phyloP scores from a whole-genome alignment of 2,329 filamentous ascomycete genomes.

The Leptographium procerum region DNA sequence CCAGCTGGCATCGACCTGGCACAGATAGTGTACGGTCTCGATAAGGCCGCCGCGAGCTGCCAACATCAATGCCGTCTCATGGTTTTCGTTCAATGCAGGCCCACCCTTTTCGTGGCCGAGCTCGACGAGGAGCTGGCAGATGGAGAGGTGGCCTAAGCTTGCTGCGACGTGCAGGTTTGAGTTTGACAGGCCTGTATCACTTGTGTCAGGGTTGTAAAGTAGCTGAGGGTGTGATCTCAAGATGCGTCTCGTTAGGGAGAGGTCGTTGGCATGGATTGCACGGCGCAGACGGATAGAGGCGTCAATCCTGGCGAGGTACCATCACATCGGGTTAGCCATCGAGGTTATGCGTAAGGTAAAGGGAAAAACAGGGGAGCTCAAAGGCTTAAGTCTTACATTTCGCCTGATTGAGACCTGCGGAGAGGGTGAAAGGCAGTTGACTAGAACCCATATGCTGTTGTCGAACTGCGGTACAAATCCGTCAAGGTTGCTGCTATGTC shows the following conservation, averaged over 20 bases:
- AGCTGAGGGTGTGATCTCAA: conserved; percentile 58
- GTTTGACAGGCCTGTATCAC: conserved; percentile 58
- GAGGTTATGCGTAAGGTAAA: background rate
- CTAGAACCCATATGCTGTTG: no score
- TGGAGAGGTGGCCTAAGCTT: conserved; percentile 55
- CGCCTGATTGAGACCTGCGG: background rate
- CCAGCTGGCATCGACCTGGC: conserved; percentile 48
- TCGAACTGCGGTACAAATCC: no score
- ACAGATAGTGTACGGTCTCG: conserved; percentile 62
- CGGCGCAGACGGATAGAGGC: conserved; percentile 66
- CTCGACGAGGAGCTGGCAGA: conserved; percentile 60
- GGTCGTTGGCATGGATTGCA: conserved; percentile 66
- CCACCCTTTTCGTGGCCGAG: conserved; percentile 60
- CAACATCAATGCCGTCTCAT: conserved; percentile 74
- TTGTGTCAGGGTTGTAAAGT: conserved; percentile 69
- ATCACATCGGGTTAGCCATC: background rate
- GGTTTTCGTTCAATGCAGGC: conserved; percentile 65
- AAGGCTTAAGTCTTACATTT: background rate
- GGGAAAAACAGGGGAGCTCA: background rate
- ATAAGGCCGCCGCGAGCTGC: conserved; percentile 59
- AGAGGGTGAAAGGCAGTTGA: background rate
- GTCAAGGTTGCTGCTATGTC: no score
- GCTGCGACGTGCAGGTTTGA: conserved; percentile 76
- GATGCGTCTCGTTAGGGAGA: conserved; percentile 63
- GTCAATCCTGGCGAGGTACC: conserved; percentile 56